Conservation (phyloP, 2,329 filamentous ascomycete species). For the Aotearoamyces nothofagi region DNA sequence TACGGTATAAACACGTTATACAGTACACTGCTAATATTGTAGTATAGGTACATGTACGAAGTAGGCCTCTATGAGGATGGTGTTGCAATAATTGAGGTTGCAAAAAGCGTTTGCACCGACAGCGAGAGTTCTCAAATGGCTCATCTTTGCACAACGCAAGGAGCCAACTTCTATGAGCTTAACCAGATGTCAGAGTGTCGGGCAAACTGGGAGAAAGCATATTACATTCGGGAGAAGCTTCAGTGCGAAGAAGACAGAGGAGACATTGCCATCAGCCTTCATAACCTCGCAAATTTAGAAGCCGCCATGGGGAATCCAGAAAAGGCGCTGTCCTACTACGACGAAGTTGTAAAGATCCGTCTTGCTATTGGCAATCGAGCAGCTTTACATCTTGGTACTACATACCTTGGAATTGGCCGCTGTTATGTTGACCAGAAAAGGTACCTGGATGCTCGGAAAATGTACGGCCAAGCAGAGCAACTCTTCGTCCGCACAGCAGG, state of each 20-base stretch:
- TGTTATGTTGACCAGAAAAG: no score
- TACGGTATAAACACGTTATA: no score
- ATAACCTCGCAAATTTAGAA: slow-evolving; percentile 12
- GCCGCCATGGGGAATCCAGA: slow-evolving; percentile 6
- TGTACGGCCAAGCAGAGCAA: no score
- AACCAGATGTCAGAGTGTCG: slow-evolving; percentile 7
- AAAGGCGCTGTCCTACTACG: slow-evolving; percentile 8
- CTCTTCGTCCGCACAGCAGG: slow-evolving; percentile 2
- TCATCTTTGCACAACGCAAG: no score
- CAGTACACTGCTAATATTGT: no score
- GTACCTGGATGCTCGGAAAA: no score
- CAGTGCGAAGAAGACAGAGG: slow-evolving; percentile 2
- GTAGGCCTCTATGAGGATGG: no score
- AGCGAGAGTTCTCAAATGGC: no score
- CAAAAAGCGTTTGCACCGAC: no score
- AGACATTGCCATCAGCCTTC: slow-evolving; percentile 4
- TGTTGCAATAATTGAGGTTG: no score
- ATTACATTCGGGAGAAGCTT: not conserved
- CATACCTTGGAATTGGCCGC: slow-evolving; percentile 8
- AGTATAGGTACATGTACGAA: no score
- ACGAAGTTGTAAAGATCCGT: slow-evolving; percentile 8
- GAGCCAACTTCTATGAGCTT: no score
- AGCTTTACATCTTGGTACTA: slow-evolving; percentile 6
- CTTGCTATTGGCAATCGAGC: slow-evolving; percentile 5
- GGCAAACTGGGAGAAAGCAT: slow-evolving; percentile 5